phyloP scores from a whole-genome alignment of 139 green algal genomes.

The Micromonas commoda region DNA sequence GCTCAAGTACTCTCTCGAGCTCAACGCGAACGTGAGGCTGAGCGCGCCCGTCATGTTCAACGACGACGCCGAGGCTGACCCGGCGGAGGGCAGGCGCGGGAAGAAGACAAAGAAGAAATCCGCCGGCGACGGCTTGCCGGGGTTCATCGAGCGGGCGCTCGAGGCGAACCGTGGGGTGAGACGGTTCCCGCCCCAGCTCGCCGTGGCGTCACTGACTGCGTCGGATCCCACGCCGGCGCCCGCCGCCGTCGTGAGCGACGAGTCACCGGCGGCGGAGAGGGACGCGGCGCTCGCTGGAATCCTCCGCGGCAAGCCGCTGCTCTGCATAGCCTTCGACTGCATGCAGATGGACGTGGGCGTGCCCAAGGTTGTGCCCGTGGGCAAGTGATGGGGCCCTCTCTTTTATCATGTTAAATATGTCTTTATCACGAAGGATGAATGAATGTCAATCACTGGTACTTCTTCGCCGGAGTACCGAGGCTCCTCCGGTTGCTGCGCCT shows the following conservation, averaged over 20 bases:
- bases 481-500: background rate
- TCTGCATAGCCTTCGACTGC: constrained; percentile 23
- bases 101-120: too few species aligned
- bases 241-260: background rate
- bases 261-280: too few species aligned
- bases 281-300: background rate
- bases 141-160: too few species aligned
- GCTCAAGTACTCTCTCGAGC: constrained; percentile 19
- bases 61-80: background rate
- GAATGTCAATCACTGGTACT: background rate
- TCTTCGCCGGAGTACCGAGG: background rate
- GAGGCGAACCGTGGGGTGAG: too few species aligned
- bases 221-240: background rate
- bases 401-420: background rate
- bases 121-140: too few species aligned
- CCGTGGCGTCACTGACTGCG: background rate
- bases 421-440: background rate
- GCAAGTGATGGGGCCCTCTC: too few species aligned
- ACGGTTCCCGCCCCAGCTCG: background rate
- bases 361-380: too few species aligned
- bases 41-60: background rate
- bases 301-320: background rate
- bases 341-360: constrained; percentile 13
- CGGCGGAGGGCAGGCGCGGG: background rate
- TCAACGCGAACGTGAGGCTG: constrained; percentile 18